Evolutionary conservation across 2,329 filamentous ascomycete genomes (phyloP), one percentile per base, ranked within the genome.

Genomic region (Sclerotinia trifoliorum): DNA sequence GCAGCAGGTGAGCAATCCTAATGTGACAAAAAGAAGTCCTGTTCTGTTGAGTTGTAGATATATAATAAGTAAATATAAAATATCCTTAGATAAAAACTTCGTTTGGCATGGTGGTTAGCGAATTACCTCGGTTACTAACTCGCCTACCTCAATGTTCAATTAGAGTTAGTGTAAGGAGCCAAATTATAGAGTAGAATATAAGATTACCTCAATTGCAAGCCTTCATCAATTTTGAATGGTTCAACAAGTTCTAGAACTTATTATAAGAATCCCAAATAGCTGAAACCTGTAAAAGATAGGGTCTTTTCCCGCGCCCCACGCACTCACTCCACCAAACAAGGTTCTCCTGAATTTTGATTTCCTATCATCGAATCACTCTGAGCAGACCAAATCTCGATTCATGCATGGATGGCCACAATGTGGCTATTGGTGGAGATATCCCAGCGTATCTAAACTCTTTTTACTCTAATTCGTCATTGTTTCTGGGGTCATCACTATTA

Each of bases 171-270:
- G 13, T 21, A 8, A 24, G 54, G 35, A 39, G 15, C 13, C 13
- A 56, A n/a, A 32, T 32, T 39, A 39, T 13, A 42, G 39, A 42
- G 35, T 42, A 42, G 39, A 15, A 13, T 42, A 11, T 56, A 21
- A 35, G 15, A 24, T 10, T 57, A 8, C 13, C n/a, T n/a, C 2
- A 11, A 32, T n/a, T 55, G 5, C 19, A 55, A 35, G 21, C 29
- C 35, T 42, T 39, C 32, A 17, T 57, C 32, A 57, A 39, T 2
- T 24, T 15, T 11, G 13, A 24, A 26, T 26, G 35, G 55, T 58
- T 58, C 35, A 42, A 42, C 35, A 42, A 44, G 55, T 58, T 58
- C 55, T 58, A 42, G 55, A 57, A 58, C n/a, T 8, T 24, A 35
- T 35, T 35, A n/a, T 35, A n/a, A 42, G 32, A 26, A 57, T 42